Evolutionary conservation across 2,329 filamentous ascomycete genomes (phyloP), one percentile per base, ranked within the genome.

Genomic region (Ophiocordyceps sinensis): DNA sequence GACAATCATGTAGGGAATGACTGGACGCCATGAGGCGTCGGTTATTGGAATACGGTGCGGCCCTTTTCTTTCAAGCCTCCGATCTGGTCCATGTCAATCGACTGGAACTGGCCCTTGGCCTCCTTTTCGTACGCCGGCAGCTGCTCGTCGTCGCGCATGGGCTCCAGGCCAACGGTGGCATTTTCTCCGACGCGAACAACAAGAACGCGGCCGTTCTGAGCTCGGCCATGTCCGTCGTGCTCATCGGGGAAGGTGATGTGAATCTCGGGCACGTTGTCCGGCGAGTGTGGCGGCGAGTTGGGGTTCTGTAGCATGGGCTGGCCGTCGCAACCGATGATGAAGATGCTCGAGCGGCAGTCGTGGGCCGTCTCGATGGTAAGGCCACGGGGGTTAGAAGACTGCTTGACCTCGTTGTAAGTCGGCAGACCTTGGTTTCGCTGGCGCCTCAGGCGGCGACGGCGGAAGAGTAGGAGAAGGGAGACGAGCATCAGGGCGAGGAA

Each of bases 171-270:
- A 48, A 96, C 79, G 31, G 79, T 73, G 38, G 85, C 82, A 46
- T 77, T 82, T 49, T 96, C 91, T 47, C 88, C 87, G 40, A 96
- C 85, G 40, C 85, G 77, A 42, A 98, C 89, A 30, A 96, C 78
- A 19, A 98, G 82, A 40, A 96, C 87, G 28, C 88, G 79, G 29
- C 89, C 89, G 49, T 82, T 86, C 66, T 83, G 83, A 52, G 74
- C 73, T 62, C 79, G 85, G 51, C 89, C 89, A 41, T 76, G 68
- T 50, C 86, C 84, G 56, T 95, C 88, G 51, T 93, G 81, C 68
- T 96, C 91, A 53, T 93, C 85, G 14, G 91, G 91, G 69, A 98
- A 96, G 30, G 91, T 96, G 62, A 98, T 94, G 63, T 88, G 86
- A 55, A 98, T 98, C 66, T 96, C 85, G 17, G 91, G 91, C 26